A percentile compares a stretch with the other conserved stretches of the same genome.
Evolutionary conservation across 805 yeast genomes (phyloP).

Genomic region (Nakazawaea sp.): DNA sequence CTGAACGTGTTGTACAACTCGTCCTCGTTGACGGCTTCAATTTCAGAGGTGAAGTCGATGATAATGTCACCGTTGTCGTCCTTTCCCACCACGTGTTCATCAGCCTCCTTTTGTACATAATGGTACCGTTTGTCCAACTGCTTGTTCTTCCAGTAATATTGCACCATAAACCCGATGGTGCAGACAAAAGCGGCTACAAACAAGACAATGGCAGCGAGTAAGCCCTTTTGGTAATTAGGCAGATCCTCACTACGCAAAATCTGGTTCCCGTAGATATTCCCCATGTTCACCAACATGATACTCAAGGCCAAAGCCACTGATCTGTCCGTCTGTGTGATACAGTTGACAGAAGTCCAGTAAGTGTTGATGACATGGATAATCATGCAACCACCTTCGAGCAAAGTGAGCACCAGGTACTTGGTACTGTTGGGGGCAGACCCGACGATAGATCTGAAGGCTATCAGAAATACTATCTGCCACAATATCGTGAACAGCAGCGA

Average conservation of each 20-base stretch:
- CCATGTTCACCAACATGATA: constrained; percentile 15
- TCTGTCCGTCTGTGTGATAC: constrained; percentile 12
- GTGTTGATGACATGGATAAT: constrained; percentile 13
- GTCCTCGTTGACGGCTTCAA: background rate
- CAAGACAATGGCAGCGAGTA: constrained; percentile 10
- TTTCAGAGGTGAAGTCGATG: constrained; percentile 3
- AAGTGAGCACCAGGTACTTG: constrained; percentile 6
- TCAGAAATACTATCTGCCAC: constrained; percentile 6
- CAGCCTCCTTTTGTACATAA: background rate
- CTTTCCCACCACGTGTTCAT: background rate
- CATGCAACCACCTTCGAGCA: constrained; percentile 7
- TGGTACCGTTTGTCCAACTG: constrained; percentile 5
- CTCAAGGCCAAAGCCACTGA: constrained; percentile 13
- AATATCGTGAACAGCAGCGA: constrained; percentile 1
- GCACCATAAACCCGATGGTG: constrained; percentile 3
- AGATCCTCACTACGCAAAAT: constrained; percentile 14
- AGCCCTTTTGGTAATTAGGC: constrained; percentile 13
- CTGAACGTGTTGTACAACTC: constrained; percentile 7
- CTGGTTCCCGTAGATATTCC: constrained; percentile 15
- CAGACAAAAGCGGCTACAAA: background rate
- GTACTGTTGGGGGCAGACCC: constrained; percentile 1
- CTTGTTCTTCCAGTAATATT: constrained; percentile 7
- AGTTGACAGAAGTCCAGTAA: constrained; percentile 13
- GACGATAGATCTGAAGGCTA: constrained; percentile 5
- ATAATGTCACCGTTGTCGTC: constrained; percentile 3